These are phyloP conservation scores for Nannochloris sp. DNA, from an alignment of 139 green algal species.

Conservation along the genomic window DNA sequence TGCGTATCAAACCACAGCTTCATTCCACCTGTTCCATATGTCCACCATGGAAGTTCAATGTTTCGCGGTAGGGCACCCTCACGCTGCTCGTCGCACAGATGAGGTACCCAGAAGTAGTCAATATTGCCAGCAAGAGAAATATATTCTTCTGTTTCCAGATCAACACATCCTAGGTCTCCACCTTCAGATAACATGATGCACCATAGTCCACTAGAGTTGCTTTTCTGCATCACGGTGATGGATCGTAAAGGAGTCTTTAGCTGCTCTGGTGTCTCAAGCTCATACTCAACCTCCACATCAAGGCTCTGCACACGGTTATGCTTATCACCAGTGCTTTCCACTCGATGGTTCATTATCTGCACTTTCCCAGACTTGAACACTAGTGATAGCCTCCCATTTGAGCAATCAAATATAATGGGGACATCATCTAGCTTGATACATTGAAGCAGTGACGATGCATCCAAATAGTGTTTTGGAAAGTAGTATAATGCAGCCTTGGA, in stretches of 20 bases:
- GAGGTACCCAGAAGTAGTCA: too few relatives aligned
- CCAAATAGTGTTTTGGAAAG: conserved; percentile 71
- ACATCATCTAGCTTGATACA: conserved; percentile 22
- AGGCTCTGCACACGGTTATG: background rate
- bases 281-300: background rate
- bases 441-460: conserved; percentile 68
- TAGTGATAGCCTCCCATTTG: background rate
- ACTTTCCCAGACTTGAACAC: background rate
- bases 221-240: too few relatives aligned
- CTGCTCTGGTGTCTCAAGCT: background rate
- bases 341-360: background rate
- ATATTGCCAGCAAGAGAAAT: too few relatives aligned
- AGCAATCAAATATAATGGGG: conserved; percentile 72
- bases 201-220: too few relatives aligned
- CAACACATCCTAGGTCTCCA: too few relatives aligned
- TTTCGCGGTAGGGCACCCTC: background rate
- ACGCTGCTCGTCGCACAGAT: too few relatives aligned
- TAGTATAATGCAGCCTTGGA: background rate
- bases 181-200: too few relatives aligned
- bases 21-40: conserved; percentile 85
- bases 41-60: conserved; percentile 91
- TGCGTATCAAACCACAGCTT: conserved; percentile 74
- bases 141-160: too few relatives aligned
- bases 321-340: too few relatives aligned
- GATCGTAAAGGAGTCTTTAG: too few relatives aligned